Conservation (phyloP, 2,329 filamentous ascomycete genomes). For the Curvularia sp. region DNA sequence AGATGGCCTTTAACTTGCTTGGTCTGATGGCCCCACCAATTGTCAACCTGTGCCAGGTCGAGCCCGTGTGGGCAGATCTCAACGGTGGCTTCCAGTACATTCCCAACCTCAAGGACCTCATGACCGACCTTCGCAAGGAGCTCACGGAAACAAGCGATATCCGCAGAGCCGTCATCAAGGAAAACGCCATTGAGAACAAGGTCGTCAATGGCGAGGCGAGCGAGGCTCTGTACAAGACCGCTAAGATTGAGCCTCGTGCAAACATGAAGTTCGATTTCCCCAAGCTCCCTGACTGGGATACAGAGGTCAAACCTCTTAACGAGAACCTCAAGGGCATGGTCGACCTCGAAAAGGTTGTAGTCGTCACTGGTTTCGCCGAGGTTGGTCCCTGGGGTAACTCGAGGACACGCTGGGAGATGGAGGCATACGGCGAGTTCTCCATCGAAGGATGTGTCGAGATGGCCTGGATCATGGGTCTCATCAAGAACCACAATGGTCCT, state of each 20-base stretch:
- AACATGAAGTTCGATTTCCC: constrained; percentile 99
- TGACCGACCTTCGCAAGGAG: constrained; percentile 91
- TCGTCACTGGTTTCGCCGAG: constrained; percentile 95
- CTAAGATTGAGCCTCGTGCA: constrained; percentile 88
- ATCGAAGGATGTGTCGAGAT: constrained; percentile 98
- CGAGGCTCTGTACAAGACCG: constrained; percentile 93
- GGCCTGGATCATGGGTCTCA: constrained; percentile 99
- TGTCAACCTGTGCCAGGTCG: constrained; percentile 91
- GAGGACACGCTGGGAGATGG: constrained; percentile 98
- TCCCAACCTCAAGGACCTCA: constrained; percentile 90
- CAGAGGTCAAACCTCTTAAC: constrained; percentile 87
- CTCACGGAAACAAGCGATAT: constrained; percentile 96
- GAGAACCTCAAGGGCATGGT: constrained; percentile 95
- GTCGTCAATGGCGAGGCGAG: constrained; percentile 93
- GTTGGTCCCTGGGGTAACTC: constrained; percentile 99
- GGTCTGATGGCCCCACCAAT: constrained; percentile 94
- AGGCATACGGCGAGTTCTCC: constrained; percentile 94
- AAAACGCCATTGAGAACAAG: constrained; percentile 96
- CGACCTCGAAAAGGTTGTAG: constrained; percentile 95
- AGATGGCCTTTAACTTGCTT: constrained; percentile 99
- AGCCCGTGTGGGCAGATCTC: constrained; percentile 95
- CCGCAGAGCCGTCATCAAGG: constrained; percentile 90
- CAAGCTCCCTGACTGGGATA: constrained; percentile 86
- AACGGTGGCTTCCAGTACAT: constrained; percentile 99
- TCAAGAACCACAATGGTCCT: constrained; percentile 96